Base-by-base conservation (phyloP, 495 filamentous ascomycete species). In the Amorphotheca resinae region DNA sequence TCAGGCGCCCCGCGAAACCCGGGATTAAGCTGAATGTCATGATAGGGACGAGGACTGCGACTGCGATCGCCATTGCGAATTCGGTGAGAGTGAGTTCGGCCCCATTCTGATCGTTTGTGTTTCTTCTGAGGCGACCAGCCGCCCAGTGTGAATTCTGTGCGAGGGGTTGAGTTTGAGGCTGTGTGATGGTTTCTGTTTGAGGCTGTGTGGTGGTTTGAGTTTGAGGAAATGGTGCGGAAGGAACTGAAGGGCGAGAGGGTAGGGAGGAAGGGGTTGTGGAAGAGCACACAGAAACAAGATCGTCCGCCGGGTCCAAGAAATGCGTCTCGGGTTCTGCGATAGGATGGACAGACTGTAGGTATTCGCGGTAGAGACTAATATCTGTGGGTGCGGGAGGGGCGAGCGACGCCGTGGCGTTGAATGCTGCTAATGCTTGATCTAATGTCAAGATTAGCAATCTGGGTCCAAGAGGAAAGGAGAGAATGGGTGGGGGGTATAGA, bases 341-440 rank as follows among this genome's bases (percentile, higher is more conserved):
- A 9, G 82, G 81, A 15, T 60, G 61, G 28, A 77, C 63, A 6
- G 63, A 64, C 22, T 66, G 64, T 50, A 89, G 76, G 67, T 81
- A 93, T 18, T 55, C 56, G 22, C 72, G 73, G 57, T 89, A 93
- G 31, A 66, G 64, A 7, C 68, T 57, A 41, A 87, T 63, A 36
- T 85, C 76, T 5, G 69, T 62, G 4, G 67, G 49, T 0, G 63
- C 63, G 5, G 84, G 78, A 8, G 64, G 55, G 0, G 70, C 60
- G 15, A 85, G 65, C 20, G 60, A 64, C 38, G 76, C 65, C 4
- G 69, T 66, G 20, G 79, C 64, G 56, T 68, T 72, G 55, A 74
- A 89, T 11, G 80, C 76, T 17, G 74, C 65, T 34, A 93, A 68
- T 8, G 82, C 74, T 41, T 76, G 75, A 46, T 85, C 82, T 88